Conservation (phyloP, 768 basidiomycete species). For the Pleurotus salmoneostramineus region DNA sequence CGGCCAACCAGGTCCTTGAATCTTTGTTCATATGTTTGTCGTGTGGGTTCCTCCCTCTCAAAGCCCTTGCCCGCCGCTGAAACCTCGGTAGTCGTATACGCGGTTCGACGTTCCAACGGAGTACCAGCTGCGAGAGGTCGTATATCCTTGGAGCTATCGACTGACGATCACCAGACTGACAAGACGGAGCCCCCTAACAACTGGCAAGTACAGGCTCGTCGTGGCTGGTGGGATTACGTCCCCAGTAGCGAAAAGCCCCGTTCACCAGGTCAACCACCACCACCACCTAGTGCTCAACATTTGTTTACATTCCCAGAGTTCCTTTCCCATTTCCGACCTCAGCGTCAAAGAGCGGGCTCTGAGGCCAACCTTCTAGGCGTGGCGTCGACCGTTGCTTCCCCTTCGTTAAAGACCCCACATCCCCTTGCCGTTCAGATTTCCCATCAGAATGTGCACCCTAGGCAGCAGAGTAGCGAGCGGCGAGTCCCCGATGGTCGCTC, state of each 20-base stretch:
- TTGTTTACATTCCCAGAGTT: neutral
- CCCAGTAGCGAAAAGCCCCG: constrained; percentile 17
- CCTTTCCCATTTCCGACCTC: neutral
- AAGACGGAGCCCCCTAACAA: constrained; percentile 21
- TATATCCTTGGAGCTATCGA: constrained; percentile 46
- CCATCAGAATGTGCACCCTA: neutral
- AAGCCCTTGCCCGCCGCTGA: constrained; percentile 3
- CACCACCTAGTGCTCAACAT: neutral
- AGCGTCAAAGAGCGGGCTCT: neutral
- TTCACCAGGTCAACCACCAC: constrained; percentile 2
- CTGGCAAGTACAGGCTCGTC: constrained; percentile 20
- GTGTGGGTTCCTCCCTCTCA: constrained; percentile 35
- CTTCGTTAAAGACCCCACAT: constrained; percentile 6
- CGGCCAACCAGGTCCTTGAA: constrained; percentile 48
- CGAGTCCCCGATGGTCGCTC: constrained; percentile 11
- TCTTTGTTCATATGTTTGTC: constrained; percentile 57
- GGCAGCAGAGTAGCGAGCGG: neutral
- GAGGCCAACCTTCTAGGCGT: constrained; percentile 1
- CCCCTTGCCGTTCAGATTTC: constrained; percentile 15
- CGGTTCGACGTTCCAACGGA: constrained; percentile 49
- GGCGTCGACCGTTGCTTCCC: neutral
- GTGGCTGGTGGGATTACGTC: constrained; percentile 58
- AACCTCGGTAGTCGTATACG: constrained; percentile 41
- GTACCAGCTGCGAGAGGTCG: constrained; percentile 50
- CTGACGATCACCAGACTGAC: constrained; percentile 34